These are phyloP conservation scores for Pleurotus cornucopiae DNA, from an alignment of 768 basidiomycete species.

Conservation along the genomic window DNA sequence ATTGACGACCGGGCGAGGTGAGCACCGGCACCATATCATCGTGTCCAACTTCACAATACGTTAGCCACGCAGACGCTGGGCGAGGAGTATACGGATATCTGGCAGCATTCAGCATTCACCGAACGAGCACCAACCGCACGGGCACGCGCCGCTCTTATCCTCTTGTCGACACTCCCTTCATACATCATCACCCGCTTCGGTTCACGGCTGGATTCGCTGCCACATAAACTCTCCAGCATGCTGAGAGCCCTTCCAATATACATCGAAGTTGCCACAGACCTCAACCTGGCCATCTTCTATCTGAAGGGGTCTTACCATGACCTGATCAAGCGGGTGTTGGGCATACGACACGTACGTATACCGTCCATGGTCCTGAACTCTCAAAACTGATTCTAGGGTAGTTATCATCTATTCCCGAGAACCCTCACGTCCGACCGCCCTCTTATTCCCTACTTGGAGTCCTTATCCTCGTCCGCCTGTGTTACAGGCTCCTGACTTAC, in stretches of 20 bases:
- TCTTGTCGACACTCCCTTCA: constrained; percentile 62
- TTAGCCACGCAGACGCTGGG: constrained; percentile 79
- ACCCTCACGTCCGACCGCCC: constrained; percentile 71
- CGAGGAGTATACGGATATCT: constrained; percentile 88
- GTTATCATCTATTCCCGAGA: constrained; percentile 70
- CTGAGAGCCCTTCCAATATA: constrained; percentile 40
- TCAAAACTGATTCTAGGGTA: constrained; percentile 21
- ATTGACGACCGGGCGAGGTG: constrained; percentile 73
- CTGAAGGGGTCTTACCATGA: constrained; percentile 78
- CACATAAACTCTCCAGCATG: constrained; percentile 25
- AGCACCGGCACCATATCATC: constrained; percentile 9
- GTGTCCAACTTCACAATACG: constrained; percentile 5
- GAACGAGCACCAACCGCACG: constrained; percentile 38
- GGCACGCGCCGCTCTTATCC: constrained; percentile 49
- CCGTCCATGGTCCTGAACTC: not conserved
- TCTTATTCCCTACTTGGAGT: constrained; percentile 86
- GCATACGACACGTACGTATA: constrained; percentile 58
- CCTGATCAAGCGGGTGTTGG: constrained; percentile 59
- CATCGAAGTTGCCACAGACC: constrained; percentile 57
- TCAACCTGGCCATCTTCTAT: constrained; percentile 82
- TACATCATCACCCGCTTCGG: constrained; percentile 56
- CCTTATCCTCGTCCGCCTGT: constrained; percentile 59
- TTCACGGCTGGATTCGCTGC: constrained; percentile 29
- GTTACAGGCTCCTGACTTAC: constrained; percentile 54
- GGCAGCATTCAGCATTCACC: constrained; percentile 55